Evolutionary conservation across 129 eudicot genomes (phyloP), one percentile per base, ranked within the genome.

Genomic region (sunflower (Helianthus annuus)): DNA sequence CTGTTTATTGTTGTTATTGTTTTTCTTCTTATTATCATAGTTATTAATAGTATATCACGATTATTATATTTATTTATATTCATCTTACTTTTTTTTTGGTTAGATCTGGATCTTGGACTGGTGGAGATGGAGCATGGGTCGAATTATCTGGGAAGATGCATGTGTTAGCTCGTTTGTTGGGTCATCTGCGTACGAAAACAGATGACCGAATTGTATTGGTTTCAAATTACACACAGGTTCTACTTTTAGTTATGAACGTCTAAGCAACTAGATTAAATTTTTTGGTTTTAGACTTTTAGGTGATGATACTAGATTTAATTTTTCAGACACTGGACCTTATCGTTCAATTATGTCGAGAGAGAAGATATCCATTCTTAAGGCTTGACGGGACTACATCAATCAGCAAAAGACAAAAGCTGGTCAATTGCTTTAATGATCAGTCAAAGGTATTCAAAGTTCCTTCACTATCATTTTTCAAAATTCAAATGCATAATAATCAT

Each of bases 71-170:
- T 62, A 7, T 4, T 17, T 13, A 40, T 65, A 19, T 42, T 48
- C 58, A 46, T 76, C 2, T 72, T 67, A 66, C 38, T 69, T 69
- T 32, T 54, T 14, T n/a, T 48, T 66, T 85, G 75, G 75, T 69
- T 82, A 95, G 99, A 78, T 95, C 97, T 84, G 99, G 99, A 81
- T 85, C 96, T 63, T 95, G 99, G 99, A 88, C 86, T 38, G 99
- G 96, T 48, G 97, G 99, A 68, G 91, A 88, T 84, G 99, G 99
- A 34, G 44, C 73, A 38, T 95, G 99, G 99, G 97, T 95, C 65
- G 97, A 95, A 75, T 78, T 95, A 61, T 95, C 99, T 8, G 99
- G 99, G 69, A 95, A 95, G 83, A 95, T 95, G 99, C 91, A 87
- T 68, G 93, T 95, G 22, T 77, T 95, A 75, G 97, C 99, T 34